These are phyloP conservation scores for Podosphaera leucotricha DNA, from an alignment of 2,329 filamentous ascomycete genomes.

Conservation along the genomic window DNA sequence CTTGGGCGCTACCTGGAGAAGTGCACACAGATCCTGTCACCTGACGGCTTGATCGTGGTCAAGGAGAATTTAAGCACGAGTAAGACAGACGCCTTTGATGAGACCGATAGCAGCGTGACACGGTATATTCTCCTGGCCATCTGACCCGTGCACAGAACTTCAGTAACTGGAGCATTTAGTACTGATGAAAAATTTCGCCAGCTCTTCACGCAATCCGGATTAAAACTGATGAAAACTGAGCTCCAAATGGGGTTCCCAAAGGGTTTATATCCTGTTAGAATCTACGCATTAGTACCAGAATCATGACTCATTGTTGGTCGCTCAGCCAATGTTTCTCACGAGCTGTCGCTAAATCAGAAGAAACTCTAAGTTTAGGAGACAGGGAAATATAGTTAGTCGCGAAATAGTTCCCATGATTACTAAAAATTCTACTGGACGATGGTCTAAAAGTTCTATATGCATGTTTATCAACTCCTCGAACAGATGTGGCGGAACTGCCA, in stretches of 20 bases:
- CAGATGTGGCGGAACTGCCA: too few species aligned
- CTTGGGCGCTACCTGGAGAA: conserved; percentile 41
- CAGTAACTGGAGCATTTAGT: conserved; percentile 18
- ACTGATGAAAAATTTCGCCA: conserved; percentile 45
- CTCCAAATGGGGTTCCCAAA: conserved; percentile 42
- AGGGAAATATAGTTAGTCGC: too few species aligned
- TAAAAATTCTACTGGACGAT: too few species aligned
- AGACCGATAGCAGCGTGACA: conserved; percentile 54
- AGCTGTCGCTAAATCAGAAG: too few species aligned
- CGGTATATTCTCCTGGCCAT: conserved; percentile 19
- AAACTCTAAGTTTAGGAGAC: too few species aligned
- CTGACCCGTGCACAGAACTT: not conserved
- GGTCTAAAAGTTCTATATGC: too few species aligned
- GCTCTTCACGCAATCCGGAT: conserved; percentile 44
- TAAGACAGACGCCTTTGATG: conserved; percentile 47
- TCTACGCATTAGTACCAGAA: conserved; percentile 38
- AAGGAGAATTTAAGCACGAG: conserved; percentile 55
- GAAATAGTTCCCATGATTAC: too few species aligned
- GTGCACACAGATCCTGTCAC: conserved; percentile 30
- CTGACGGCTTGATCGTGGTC: conserved; percentile 37
- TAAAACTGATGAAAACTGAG: conserved; percentile 46
- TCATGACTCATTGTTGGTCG: too few species aligned
- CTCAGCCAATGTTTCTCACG: too few species aligned
- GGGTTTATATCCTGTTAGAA: conserved; percentile 47
- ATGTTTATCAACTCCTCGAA: too few species aligned